Base-by-base conservation (phyloP, 371 early-diverging fungal species). In the Circinella umbellata region DNA sequence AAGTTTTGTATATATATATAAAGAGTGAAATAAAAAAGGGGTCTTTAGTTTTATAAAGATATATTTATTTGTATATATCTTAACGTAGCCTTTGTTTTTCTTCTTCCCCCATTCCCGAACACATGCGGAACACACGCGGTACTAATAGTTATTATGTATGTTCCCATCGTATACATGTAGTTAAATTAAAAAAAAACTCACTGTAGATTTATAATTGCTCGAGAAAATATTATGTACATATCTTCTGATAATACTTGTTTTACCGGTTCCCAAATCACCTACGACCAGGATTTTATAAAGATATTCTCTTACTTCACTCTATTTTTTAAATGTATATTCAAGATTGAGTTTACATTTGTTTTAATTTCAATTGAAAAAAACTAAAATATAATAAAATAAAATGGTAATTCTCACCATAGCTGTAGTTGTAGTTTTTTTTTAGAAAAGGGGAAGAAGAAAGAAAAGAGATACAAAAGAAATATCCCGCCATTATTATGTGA, bases 211-310 rank as follows among this genome's bases (percentile, higher is more conserved):
- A 73, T 90, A 91, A 61, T 90, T 85, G 64, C 75, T 81, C n/a
- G 89, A 88, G 67, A 91, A 92, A 67, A 89, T 89, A 74, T 91
- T 88, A 75, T 93, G 87, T 37, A 90, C 89, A 69, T 88, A 92
- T 57, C 90, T 85, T 48, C 82, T 79, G 64, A 92, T 86, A 55
- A 91, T 82, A 35, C 86, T 86, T 0, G 92, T 92, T 68, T 92
- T 92, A 67, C 94, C 93, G 46, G 93, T 90, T 17, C 93, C 93
- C 53, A 91, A 84, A 70, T 92, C 92, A 27, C 94, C 94, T 55
- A 94, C 89, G 11, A 94, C 88, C 54, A 94, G 83, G 42, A 93
- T 88, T 75, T 94, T 94, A 78, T 91, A 92, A 37, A 81, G 71
- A 57, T 81, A 84, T 65, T 84, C 84, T 75, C 74, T 75, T 61